phyloP scores from a whole-genome alignment of 2,329 filamentous ascomycete species.

The Aspergillus novofumigatus region DNA sequence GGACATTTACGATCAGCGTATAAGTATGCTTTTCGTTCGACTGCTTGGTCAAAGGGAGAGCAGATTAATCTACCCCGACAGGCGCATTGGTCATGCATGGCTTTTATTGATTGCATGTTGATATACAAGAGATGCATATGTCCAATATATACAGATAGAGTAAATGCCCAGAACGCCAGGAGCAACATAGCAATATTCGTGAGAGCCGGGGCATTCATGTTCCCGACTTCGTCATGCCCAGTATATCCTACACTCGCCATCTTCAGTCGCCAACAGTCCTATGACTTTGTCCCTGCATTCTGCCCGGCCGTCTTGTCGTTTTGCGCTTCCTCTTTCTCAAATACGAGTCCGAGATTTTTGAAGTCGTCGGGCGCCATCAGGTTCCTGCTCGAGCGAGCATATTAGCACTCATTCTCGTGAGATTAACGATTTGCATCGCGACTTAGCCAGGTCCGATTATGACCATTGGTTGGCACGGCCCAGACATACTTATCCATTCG shows the following conservation, averaged over 20 bases:
- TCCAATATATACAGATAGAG: slow-evolving; percentile 2
- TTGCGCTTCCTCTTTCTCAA: slow-evolving; percentile 39
- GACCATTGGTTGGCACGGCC: background rate
- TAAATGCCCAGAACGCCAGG: background rate
- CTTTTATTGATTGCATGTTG: background rate
- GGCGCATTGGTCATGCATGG: background rate
- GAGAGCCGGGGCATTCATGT: background rate
- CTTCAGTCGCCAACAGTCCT: background rate
- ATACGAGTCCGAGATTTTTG: slow-evolving; percentile 80
- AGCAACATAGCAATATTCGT: background rate
- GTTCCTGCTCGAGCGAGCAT: slow-evolving; percentile 54
- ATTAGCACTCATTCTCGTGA: background rate
- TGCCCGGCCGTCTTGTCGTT: slow-evolving; percentile 3
- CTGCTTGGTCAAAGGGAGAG: background rate
- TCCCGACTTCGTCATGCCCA: slow-evolving; percentile 2
- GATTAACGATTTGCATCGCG: background rate
- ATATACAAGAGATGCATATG: background rate
- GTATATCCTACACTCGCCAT: background rate
- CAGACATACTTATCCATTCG: slow-evolving; percentile 82
- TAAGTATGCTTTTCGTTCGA: background rate
- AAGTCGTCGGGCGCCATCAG: slow-evolving; percentile 95
- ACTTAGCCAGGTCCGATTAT: too few relatives aligned
- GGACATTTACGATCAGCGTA: background rate
- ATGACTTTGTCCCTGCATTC: slow-evolving; percentile 9
- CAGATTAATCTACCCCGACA: background rate